Evolutionary conservation across 2,329 filamentous ascomycete genomes (phyloP), one percentile per base, ranked within the genome.

Genomic region (Aspergillus bombycis): DNA sequence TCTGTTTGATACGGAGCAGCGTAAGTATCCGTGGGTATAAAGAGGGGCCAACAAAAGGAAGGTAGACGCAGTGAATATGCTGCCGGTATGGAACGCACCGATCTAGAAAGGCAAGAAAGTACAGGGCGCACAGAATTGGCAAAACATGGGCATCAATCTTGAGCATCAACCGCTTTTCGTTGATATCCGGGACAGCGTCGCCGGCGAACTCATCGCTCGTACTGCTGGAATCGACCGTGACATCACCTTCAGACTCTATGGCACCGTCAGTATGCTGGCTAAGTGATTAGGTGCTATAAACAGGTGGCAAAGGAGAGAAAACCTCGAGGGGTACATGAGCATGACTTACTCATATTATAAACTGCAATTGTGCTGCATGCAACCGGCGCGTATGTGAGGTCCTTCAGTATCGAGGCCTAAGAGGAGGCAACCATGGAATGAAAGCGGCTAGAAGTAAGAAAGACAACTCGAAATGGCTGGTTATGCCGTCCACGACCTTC

Each of bases 61-160:
- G 2, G 21, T 9, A 50, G 21, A 50, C 14, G 14, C 34, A 14
- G 2, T 1, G 1, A 16, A 38, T 38, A 2, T 16, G 34, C 34
- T 38, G 12, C 34, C 16, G 5, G 5, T 38, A 16, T 38, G 2
- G 8, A 16, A n/a, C 10, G 53, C 70, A 78, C 77, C 77, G 74
- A 60, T 80, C 87, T 45, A 91, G 77, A 71, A 90, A 91, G 46
- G 88, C 88, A 46, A 90, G 78, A 32, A 90, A 79, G 73, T 91
- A 92, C 74, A 93, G 82, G 66, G 92, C 80, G 72, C 85, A 89
- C 57, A 93, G 82, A 66, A 89, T 89, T 1, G 91, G 91, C 55
- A 93, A 81, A 57, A 93, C 82, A 67, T 84, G 86, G 58, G 87
- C 71, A 74, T 93, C 91, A 72, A 93, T 88, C 76, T 87, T 89